Conservation (phyloP, 177 flowering plant genomes). For the Viscum album region DNA sequence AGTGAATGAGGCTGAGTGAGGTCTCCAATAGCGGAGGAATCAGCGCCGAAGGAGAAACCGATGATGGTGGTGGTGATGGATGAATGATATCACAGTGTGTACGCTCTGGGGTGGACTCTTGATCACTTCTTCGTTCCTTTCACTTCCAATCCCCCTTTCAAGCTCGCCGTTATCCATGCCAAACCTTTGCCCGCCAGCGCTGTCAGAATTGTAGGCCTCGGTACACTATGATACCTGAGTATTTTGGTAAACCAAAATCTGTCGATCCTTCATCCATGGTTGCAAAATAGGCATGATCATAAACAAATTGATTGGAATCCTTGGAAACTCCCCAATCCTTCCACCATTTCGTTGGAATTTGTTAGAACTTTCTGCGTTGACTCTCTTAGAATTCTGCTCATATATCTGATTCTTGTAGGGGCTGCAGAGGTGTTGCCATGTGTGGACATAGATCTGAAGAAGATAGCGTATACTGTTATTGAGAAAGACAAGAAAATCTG, state of each 20-base stretch:
- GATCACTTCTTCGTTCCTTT: slow-evolving; percentile 38
- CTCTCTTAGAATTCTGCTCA: no score
- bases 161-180: slow-evolving; percentile 49
- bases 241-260: neutral
- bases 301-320: no score
- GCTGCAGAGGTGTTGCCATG: slow-evolving; percentile 35
- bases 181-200: slow-evolving; percentile 30
- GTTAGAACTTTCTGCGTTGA: no score
- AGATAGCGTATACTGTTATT: slow-evolving; percentile 28
- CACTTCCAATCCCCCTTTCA: slow-evolving; percentile 28
- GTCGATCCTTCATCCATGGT: neutral
- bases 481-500: slow-evolving; percentile 46
- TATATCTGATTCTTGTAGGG: slow-evolving; percentile 20
- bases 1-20: neutral
- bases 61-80: slow-evolving; percentile 52
- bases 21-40: slow-evolving; percentile 19
- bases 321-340: neutral
- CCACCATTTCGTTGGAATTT: neutral
- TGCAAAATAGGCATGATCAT: no score
- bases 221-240: slow-evolving; percentile 14
- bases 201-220: slow-evolving; percentile 36
- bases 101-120: slow-evolving; percentile 60
- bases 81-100: slow-evolving; percentile 50
- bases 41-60: slow-evolving; percentile 23
- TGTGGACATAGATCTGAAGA: slow-evolving; percentile 46